phyloP scores from a whole-genome alignment of 2,329 filamentous ascomycete species.

The Drechslera avenae region DNA sequence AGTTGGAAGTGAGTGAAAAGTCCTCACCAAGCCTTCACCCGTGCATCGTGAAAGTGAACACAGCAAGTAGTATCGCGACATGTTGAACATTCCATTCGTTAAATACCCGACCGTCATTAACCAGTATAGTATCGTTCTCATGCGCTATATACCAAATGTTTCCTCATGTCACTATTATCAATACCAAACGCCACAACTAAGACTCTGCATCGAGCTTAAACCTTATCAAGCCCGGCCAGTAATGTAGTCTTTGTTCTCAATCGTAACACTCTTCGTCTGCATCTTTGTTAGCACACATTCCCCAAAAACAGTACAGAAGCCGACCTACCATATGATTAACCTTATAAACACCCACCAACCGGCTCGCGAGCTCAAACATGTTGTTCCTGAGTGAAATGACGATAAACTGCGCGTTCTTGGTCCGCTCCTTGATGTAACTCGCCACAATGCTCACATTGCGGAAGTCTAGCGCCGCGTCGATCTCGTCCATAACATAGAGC shows the following conservation, averaged over 20 bases:
- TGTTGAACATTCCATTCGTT: slow-evolving; percentile 10
- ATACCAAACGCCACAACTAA: slow-evolving; percentile 2
- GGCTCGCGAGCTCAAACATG: slow-evolving; percentile 98
- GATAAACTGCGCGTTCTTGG: slow-evolving; percentile 98
- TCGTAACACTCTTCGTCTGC: slow-evolving; percentile 59
- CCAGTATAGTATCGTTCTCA: slow-evolving; percentile 15
- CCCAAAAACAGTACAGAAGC: not conserved
- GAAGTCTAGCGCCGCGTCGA: slow-evolving; percentile 97
- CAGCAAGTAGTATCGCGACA: not conserved
- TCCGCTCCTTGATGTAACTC: slow-evolving; percentile 98
- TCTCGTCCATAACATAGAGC: slow-evolving; percentile 99
- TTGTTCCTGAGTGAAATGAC: slow-evolving; percentile 98
- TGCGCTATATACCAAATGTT: slow-evolving; percentile 4
- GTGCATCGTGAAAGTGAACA: not conserved
- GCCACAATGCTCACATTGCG: slow-evolving; percentile 97
- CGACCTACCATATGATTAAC: slow-evolving; percentile 85
- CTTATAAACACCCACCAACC: slow-evolving; percentile 97
- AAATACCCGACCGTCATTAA: slow-evolving; percentile 8
- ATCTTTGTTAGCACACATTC: slow-evolving; percentile 18
- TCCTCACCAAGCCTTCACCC: too few species aligned
- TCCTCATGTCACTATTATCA: slow-evolving; percentile 2
- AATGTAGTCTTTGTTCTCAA: slow-evolving; percentile 58
- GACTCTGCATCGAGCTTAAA: not conserved
- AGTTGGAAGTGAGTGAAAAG: too few species aligned
- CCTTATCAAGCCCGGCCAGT: slow-evolving; percentile 23